These are phyloP conservation scores for Phaeomoniella chlamydospora DNA, from an alignment of 2,329 filamentous ascomycete genomes.

Conservation along the genomic window DNA sequence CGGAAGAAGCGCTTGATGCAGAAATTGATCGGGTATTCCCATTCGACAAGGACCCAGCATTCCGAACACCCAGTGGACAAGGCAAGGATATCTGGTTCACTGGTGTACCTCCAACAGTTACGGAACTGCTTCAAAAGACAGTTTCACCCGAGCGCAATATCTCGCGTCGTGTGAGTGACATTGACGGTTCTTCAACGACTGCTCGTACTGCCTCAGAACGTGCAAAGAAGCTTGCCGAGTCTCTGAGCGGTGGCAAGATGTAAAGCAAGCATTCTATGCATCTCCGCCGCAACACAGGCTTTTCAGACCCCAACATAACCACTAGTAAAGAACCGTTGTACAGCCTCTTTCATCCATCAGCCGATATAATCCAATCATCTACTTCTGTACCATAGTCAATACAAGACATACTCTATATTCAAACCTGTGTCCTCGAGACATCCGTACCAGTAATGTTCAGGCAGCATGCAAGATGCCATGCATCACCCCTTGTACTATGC, in stretches of 20 bases:
- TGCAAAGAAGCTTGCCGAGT: background rate
- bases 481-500: too few species aligned
- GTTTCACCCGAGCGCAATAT: background rate
- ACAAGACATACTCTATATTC: too few species aligned
- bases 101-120: slow-evolving; percentile 10
- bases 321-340: too few species aligned
- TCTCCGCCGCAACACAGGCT: too few species aligned
- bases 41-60: slow-evolving; percentile 34
- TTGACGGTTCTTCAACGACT: background rate
- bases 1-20: slow-evolving; percentile 58
- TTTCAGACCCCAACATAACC: too few species aligned
- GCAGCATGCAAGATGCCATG: too few species aligned
- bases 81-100: slow-evolving; percentile 37
- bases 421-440: too few species aligned
- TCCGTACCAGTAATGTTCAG: too few species aligned
- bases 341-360: too few species aligned
- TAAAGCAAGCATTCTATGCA: too few species aligned
- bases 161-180: background rate
- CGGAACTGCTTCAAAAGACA: background rate
- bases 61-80: slow-evolving; percentile 24
- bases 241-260: background rate
- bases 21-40: slow-evolving; percentile 66
- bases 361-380: too few species aligned
- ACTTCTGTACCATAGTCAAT: too few species aligned
- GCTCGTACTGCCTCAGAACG: background rate